Base-by-base conservation (phyloP, 2,329 filamentous ascomycete genomes). In the Cladosporium sp. region DNA sequence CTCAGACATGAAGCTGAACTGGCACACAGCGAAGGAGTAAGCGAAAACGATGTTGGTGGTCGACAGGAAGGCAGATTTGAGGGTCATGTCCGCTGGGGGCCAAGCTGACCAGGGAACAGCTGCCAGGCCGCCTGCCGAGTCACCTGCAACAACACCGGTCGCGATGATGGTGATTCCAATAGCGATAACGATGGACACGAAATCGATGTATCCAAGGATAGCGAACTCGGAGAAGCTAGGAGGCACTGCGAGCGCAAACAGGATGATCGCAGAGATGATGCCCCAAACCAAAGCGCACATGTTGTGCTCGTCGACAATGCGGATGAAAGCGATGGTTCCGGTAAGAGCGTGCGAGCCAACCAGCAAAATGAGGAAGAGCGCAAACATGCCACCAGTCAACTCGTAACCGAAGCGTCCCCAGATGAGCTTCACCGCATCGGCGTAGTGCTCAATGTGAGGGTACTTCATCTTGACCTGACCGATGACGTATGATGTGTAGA, bases 1-100 rank as follows among this genome's bases (percentile, higher is more conserved):
- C 75, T 91, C 89, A 53, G 84, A 82, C 74, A 89, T 88, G 75
- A 91, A 86, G 69, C 82, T 84, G 78, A 91, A 90, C 79, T 90
- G 91, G 68, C 86, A 87, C 66, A 81, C 79, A 61, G 80, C 79
- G 69, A 82, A 82, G 37, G 78, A 79, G 73, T 82, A 83, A 65
- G 90, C 89, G 70, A 93, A 89, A 68, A 91, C 83, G 65, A 92
- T 92, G 79, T 92, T 91, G 72, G 83, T 85, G 60, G 89, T 83
- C 21, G 87, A 84, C 11, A 88, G 82, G 75, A 91, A 89, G 21
- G 81, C 87, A 52, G 85, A 80, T 64, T 81, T 80, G 58, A 90
- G 75, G 18, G 76, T 74, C 6, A 74, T 74, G 53, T 71, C 72
- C 10, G 69, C 66, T 2, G 74, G 72, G n/a, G 77, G 76, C 74